Base-by-base conservation (phyloP, 1,139 yeast species). In the Zhuliangozyma blackwelliae region DNA sequence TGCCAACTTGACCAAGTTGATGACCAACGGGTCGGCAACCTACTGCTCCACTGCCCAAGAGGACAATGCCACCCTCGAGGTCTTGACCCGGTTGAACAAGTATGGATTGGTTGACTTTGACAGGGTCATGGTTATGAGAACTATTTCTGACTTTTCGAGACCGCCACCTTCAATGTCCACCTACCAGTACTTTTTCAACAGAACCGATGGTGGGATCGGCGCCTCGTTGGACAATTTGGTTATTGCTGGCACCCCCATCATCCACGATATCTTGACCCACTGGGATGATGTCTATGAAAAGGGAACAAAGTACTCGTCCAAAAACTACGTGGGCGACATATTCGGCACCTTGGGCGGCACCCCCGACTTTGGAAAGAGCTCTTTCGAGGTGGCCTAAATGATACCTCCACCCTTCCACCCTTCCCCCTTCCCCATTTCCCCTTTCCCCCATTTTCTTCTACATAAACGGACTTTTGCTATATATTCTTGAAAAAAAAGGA, bases 11-110 rank as follows among this genome's bases (percentile, higher is more conserved):
- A 68, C 82, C 26, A 45, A 51, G 23, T 51, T 77, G 46, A 57
- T 79, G 55, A 73, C 84, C 44, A 80, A 80, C 50, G 79, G 79
- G 33, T 68, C 82, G 33, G 82, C 78, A 20, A 61, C 59, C 25
- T 80, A 78, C 63, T 77, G 84, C 56, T 55, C 80, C 26, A 75
- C 83, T 33, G 84, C 82, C 38, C 84, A 79, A 57, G 87, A 80
- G 57, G 86, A 80, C 54, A 77, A 79, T 51, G 86, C 86, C 26
- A 67, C 82, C 10, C 69, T 79, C 50, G 83, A 79, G 54, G 77
- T 79, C 3, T 58, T 79, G 41, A 52, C 75, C 30, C 73, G 87
- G 61, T 68, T 75, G 51, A 75, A 76, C 45, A 63, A 61, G 44
- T 63, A 63, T 48, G 83, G 82, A 13, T 63, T 78, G 44, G 76